Base-by-base conservation (phyloP, 208 protist species). In the Acanthamoeba royreba region DNA sequence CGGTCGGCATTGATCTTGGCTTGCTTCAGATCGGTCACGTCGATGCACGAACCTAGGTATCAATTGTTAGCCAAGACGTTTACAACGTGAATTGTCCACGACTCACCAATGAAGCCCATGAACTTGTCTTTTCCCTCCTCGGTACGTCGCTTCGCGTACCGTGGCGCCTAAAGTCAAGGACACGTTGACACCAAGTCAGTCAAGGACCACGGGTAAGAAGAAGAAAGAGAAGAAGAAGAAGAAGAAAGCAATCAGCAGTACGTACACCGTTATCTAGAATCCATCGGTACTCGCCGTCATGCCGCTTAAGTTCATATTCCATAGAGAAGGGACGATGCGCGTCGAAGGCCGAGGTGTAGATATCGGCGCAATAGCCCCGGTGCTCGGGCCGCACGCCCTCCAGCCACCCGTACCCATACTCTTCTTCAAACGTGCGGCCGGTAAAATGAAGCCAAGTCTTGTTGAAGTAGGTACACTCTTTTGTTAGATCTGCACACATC, bases 261-360 rank as follows among this genome's bases (percentile, higher is more conserved):
- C 47, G 77, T 87, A 87, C 77, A 31, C 77, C 77, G 47, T 87
- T 87, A 43, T 87, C 77, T n/a, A 87, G 77, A 17, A 87, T 87
- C 77, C 77, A 87, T 31, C 77, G 77, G 22, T 87, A 87, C 47
- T 87, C 42, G 47, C 77, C 77, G 47, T 87, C 77, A 43, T 87
- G 40, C 19, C 77, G 77, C 77, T 53, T 53, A 4, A 87, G 0
- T 25, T 87, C 77, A 43, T 87, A 87, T 35, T 87, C 77, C 77
- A 87, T 87, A 28, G 47, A 49, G 77, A 87, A 87, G 25, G 77
- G 77, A 35, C 53, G 45, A 28, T 43, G 42, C 15, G 42, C 47
- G 0, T 87, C 42, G n/a, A 87, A 87, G 47, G 77, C 77, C 40
- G 5, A 22, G 42, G 53, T 43, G 47, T 87, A 87, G 77, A 87